Percentiles rank a stretch among this genome's conserved stretches.
Evolutionary conservation across 768 basidiomycete species (phyloP).

Genomic region (Xanthoconium purpureum): DNA sequence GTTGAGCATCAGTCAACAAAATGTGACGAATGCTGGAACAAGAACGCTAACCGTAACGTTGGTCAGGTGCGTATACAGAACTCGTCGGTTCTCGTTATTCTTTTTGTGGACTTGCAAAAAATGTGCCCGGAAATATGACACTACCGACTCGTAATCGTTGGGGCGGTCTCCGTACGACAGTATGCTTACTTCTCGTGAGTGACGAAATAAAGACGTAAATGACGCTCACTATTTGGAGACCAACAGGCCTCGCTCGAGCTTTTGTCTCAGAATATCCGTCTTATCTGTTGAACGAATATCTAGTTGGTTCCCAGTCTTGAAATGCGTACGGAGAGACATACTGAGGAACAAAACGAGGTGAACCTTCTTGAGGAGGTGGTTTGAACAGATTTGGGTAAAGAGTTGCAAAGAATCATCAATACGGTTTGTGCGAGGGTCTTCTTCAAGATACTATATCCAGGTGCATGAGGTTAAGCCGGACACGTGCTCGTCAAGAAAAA

Average conservation of each 20-base stretch:
- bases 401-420: slow-evolving; percentile 88
- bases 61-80: slow-evolving; percentile 80
- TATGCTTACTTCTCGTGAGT: slow-evolving; percentile 46
- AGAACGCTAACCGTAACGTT: slow-evolving; percentile 63
- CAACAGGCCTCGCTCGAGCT: slow-evolving; percentile 64
- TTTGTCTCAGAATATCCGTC: slow-evolving; percentile 71
- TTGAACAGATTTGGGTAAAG: slow-evolving; percentile 83
- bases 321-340: slow-evolving; percentile 29
- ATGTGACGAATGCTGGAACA: neutral
- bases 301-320: neutral
- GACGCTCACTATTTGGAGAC: slow-evolving; percentile 75
- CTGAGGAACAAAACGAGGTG: slow-evolving; percentile 58
- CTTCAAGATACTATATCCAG: slow-evolving; percentile 67
- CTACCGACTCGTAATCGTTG: slow-evolving; percentile 80
- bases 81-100: slow-evolving; percentile 76
- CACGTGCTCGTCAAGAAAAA: neutral
- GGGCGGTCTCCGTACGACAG: slow-evolving; percentile 76
- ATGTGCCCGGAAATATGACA: slow-evolving; percentile 85
- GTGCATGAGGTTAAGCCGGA: neutral
- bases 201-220: neutral
- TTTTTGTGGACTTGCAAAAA: slow-evolving; percentile 76
- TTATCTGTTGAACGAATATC: slow-evolving; percentile 47
- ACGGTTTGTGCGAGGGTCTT: slow-evolving; percentile 80
- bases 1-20: slow-evolving; percentile 4
- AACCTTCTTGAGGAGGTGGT: slow-evolving; percentile 71